Base-by-base conservation (phyloP, 805 yeast genomes). In the Citeromyces nyonsensis region DNA sequence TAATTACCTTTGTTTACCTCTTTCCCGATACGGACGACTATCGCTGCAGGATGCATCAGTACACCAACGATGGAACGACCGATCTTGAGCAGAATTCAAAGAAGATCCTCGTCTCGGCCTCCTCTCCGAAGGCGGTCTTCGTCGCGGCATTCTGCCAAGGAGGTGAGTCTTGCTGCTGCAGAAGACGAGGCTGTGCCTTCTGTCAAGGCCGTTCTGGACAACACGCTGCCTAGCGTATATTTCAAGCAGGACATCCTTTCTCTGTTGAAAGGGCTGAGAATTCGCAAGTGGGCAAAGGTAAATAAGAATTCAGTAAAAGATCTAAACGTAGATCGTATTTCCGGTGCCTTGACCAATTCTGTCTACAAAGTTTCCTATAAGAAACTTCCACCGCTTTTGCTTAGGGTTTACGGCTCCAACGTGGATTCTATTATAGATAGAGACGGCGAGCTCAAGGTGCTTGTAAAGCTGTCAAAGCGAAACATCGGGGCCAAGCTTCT, bases 291-390 rank as follows among this genome's bases (percentile, higher is more conserved):
- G 98, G 70, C 74, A 43, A 62, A 62, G 38, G 64, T 75, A 22
- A 57, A 41, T 33, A 48, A 49, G 3, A 44, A 45, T 40, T 43
- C 58, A 6, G 51, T 66, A 12, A 59, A 57, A 13, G 52, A 58
- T 26, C 51, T 88, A 26, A 59, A 54, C 14, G 51, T 86, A 13
- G 61, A 56, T 27, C 66, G 95, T 40, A 83, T 91, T 32, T 70
- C 82, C 25, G 97, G 98, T 13, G 98, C 98, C 0, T 64, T 91
- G 50, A 91, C 97, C 13, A 91, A 91, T 51, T 78, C 86, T 24
- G 80, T 88, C 34, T 91, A 79, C 51, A 73, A 73, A 45, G 68
- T 91, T 13, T 38, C 59, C 31, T 49, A 46, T 37, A 44, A 51
- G 37, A 52, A 45, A 37, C 51, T 54, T 43, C 71, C 63, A 41